Percentiles rank a stretch among this genome's conserved stretches.
These are phyloP conservation scores for Pelargonium australe DNA, from an alignment of 441 rosid genomes.

Conservation along the genomic window DNA sequence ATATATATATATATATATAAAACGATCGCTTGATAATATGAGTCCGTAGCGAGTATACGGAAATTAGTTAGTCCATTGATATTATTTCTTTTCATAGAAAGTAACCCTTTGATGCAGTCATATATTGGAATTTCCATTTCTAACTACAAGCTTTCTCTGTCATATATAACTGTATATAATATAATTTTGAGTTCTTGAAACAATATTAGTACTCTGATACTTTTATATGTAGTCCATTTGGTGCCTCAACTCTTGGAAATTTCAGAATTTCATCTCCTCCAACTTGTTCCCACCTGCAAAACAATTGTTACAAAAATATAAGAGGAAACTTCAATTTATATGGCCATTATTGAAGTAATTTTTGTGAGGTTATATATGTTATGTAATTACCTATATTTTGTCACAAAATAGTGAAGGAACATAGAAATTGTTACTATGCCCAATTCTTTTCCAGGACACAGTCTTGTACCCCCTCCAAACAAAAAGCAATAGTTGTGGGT, in stretches of 20 bases:
- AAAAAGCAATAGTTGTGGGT: slow-evolving; percentile 25
- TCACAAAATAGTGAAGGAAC: slow-evolving; percentile 39
- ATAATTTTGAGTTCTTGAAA: no score
- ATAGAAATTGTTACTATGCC: slow-evolving; percentile 27
- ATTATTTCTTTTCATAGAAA: no score
- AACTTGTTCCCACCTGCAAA: slow-evolving; percentile 38
- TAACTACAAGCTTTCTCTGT: no score
- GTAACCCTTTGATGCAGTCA: no score
- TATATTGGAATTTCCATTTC: no score
- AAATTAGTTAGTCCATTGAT: no score
- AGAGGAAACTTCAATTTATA: no score
- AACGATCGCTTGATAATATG: no score
- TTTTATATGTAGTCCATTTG: slow-evolving; percentile 31
- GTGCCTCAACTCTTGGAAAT: slow-evolving; percentile 45
- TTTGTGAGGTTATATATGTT: not conserved
- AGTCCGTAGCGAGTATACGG: no score
- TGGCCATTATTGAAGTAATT: no score
- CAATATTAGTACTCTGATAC: slow-evolving; percentile 22
- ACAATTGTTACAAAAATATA: not conserved
- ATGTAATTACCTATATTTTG: slow-evolving; percentile 29
- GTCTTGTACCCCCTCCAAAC: slow-evolving; percentile 40
- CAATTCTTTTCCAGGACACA: slow-evolving; percentile 41
- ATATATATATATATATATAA: no score
- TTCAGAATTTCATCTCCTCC: slow-evolving; percentile 30
- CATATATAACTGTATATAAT: no score